phyloP scores from a whole-genome alignment of 1,139 yeast genomes.

The Yamadazyma conglobata region DNA sequence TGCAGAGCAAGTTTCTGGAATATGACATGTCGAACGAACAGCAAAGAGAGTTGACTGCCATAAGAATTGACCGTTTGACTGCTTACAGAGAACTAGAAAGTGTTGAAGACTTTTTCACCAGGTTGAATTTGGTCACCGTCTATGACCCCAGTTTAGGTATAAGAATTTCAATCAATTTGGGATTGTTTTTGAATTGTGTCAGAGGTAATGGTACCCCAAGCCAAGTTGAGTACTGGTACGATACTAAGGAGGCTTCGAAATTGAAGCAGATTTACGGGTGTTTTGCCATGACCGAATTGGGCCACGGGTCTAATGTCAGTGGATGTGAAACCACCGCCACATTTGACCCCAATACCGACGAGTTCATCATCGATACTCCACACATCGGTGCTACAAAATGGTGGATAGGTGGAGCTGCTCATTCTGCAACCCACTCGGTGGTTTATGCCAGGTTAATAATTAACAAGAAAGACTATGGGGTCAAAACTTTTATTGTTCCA shows the following conservation, averaged over 20 bases:
- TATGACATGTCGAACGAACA: constrained; percentile 37
- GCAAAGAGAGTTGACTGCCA: constrained; percentile 35
- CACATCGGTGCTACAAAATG: constrained; percentile 50
- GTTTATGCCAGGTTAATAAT: constrained; percentile 45
- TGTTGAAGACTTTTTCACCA: constrained; percentile 32
- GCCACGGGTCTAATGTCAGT: constrained; percentile 47
- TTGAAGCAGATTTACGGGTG: constrained; percentile 43
- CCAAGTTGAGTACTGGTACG: constrained; percentile 41
- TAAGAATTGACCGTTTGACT: constrained; percentile 35
- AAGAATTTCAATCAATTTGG: constrained; percentile 60
- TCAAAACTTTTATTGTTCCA: constrained; percentile 48
- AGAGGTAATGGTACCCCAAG: constrained; percentile 66
- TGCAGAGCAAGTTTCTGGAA: constrained; percentile 30
- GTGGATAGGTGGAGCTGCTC: constrained; percentile 55
- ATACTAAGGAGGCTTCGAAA: constrained; percentile 33
- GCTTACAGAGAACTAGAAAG: constrained; percentile 38
- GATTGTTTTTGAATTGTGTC: constrained; percentile 65
- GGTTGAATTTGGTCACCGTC: constrained; percentile 55
- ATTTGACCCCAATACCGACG: constrained; percentile 37
- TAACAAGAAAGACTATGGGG: constrained; percentile 45
- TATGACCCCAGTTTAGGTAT: constrained; percentile 58
- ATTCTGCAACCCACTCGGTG: constrained; percentile 44
- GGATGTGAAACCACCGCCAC: constrained; percentile 49
- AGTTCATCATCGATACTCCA: constrained; percentile 45
- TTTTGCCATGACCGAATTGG: constrained; percentile 50